Evolutionary conservation across 73 alveolate species (phyloP), one percentile per base, ranked within the genome.

Genomic region (Stentor coeruleus): DNA sequence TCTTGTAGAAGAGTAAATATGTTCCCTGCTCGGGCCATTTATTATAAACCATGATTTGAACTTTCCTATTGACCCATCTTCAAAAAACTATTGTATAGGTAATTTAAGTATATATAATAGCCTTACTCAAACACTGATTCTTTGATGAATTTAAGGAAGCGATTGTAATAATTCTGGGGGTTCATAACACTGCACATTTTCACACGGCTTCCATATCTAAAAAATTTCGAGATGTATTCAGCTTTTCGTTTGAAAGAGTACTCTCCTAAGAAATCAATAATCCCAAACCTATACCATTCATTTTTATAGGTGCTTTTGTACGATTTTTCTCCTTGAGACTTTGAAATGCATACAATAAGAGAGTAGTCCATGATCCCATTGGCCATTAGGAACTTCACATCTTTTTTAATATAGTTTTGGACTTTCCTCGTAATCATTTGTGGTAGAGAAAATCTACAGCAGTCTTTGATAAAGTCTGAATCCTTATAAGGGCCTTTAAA

Each of bases 401-500:
- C 99, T 57, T 88, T 94, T 58, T 81, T 86, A 2, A 97, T 82
- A 59, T 90, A 93, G 2, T 90, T 87, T 82, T 94, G 39, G 35
- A 95, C 74, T 77, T 87, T 87, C 72, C 83, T 91, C 58, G 84
- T 90, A 39, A 85, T 83, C 26, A 89, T 96, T 3, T 94, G 74
- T 37, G 82, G 55, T 40, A 93, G 76, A 75, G 93, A 92, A n/a
- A n/a, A n/a, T n/a, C n/a, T n/a, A 57, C 85, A 92, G 26, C 91
- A 85, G 40, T 88, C 88, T 80, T 87, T 74, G n/a, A 86, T 84
- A 75, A 97, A 90, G 81, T 97, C 97, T 33, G 83, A 81, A 81
- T 97, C 99, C 82, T 97, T 97, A 83, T 89, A 81, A 33, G 99
- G 98, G 36, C 91, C 91, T 33, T 95, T 92, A 35, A 91, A 91